A percentile compares a stretch with the other conserved stretches of the same genome.
These are phyloP conservation scores for Vitis vinifera DNA, from an alignment of 164 flowering plant species.

Conservation along the genomic window DNA sequence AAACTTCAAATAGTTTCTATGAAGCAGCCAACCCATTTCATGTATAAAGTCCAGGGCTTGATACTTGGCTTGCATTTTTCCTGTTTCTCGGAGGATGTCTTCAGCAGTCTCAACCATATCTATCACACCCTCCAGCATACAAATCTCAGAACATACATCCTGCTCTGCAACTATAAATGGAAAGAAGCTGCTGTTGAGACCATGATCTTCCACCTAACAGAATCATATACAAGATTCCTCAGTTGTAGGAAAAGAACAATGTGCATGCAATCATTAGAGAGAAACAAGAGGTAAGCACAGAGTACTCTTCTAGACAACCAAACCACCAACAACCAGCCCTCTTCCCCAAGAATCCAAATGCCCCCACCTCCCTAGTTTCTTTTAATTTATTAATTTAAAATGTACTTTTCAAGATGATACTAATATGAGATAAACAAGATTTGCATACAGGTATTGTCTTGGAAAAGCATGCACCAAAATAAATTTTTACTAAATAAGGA, in stretches of 20 bases:
- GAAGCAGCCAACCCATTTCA: slow-evolving; percentile 93
- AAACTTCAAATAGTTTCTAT: slow-evolving; percentile 42
- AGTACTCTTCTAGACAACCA: too few relatives aligned
- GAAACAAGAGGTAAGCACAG: not conserved
- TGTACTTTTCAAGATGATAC: too few relatives aligned
- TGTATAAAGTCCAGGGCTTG: slow-evolving; percentile 68
- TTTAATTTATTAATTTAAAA: too few relatives aligned
- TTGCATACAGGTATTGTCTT: too few relatives aligned
- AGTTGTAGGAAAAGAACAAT: slow-evolving; percentile 1
- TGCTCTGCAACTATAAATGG: slow-evolving; percentile 83
- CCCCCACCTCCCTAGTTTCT: too few relatives aligned
- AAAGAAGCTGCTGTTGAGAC: slow-evolving; percentile 66
- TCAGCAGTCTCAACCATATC: slow-evolving; percentile 34
- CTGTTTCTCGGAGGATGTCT: slow-evolving; percentile 13
- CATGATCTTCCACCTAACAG: slow-evolving; percentile 73
- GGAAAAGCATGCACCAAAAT: not conserved
- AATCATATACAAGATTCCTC: slow-evolving; percentile 4
- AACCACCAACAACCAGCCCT: too few relatives aligned
- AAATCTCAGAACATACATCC: slow-evolving; percentile 74
- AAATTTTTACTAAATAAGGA: not conserved
- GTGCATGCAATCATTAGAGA: not conserved
- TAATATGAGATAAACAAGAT: too few relatives aligned
- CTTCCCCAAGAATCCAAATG: too few relatives aligned
- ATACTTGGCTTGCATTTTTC: slow-evolving; percentile 27
- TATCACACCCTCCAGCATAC: slow-evolving; percentile 58